Conservation (phyloP, 257 asterid species). For the Solanum peruvianum region DNA sequence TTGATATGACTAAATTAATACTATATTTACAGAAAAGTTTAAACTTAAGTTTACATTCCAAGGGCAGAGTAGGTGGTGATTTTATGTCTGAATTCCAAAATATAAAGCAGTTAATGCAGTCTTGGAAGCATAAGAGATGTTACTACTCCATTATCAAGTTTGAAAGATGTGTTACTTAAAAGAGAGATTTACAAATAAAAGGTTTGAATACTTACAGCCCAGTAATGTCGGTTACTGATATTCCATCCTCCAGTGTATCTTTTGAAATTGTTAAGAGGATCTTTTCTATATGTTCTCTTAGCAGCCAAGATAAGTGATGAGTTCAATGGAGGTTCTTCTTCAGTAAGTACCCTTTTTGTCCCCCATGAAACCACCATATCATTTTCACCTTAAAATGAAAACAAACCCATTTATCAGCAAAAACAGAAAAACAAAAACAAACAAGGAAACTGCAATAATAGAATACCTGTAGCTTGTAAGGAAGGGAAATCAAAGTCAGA, state of each 20-base stretch:
- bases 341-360: slow-evolving; percentile 46
- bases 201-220: slow-evolving; percentile 59
- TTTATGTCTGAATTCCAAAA: neutral
- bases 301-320: slow-evolving; percentile 70
- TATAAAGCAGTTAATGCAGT: neutral
- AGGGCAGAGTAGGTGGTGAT: neutral
- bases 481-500: slow-evolving; percentile 10
- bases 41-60: neutral
- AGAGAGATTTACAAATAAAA: neutral
- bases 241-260: slow-evolving; percentile 82
- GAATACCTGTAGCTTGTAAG: slow-evolving; percentile 23
- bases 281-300: slow-evolving; percentile 54
- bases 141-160: neutral
- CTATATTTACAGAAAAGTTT: neutral
- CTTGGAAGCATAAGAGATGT: neutral
- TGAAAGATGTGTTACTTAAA: neutral
- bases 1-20: neutral
- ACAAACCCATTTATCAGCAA: neutral
- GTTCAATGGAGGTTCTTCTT: slow-evolving; percentile 32
- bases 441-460: neutral
- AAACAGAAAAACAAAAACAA: too few species aligned
- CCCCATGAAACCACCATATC: slow-evolving; percentile 17
- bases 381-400: slow-evolving; percentile 16
- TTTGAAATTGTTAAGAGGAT: slow-evolving; percentile 50
- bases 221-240: slow-evolving; percentile 69